These are phyloP conservation scores for Golubevia pallescens DNA, from an alignment of 1,284 basidiomycete genomes.

Conservation along the genomic window DNA sequence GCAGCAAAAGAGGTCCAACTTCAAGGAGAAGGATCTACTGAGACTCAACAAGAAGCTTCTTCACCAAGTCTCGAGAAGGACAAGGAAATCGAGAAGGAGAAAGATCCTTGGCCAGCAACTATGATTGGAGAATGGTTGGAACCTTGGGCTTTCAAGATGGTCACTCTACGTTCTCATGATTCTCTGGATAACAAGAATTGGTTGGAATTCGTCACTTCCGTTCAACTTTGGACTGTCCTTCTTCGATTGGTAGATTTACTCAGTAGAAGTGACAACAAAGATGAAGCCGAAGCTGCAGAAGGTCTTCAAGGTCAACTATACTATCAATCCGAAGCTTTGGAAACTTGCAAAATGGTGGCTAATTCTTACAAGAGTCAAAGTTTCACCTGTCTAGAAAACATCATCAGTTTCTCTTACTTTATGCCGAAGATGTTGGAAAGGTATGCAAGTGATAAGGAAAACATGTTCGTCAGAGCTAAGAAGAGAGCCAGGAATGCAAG, in stretches of 20 bases:
- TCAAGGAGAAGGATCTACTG: background rate
- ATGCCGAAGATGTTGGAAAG: conserved; percentile 58
- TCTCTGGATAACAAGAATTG: conserved; percentile 41
- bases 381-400: conserved; percentile 48
- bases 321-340: conserved; percentile 52
- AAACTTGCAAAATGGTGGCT: conserved; percentile 39
- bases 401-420: conserved; percentile 47
- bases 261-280: conserved; percentile 29
- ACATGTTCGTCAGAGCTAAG: conserved; percentile 55
- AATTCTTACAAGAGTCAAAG: conserved; percentile 51
- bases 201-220: conserved; percentile 53
- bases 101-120: conserved; percentile 30
- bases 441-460: conserved; percentile 43
- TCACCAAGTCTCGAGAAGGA: background rate
- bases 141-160: conserved; percentile 58
- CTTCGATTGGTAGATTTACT: conserved; percentile 51
- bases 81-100: conserved; percentile 3
- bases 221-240: conserved; percentile 57
- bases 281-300: conserved; percentile 44
- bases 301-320: conserved; percentile 53
- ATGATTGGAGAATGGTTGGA: conserved; percentile 50
- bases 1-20: background rate
- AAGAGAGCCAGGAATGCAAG: conserved; percentile 26
- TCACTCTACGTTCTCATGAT: conserved; percentile 35
- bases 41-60: background rate